A percentile compares a stretch with the other conserved stretches of the same genome.
phyloP scores from a whole-genome alignment of 768 basidiomycete species.

The Cystobasidium ongulense region DNA sequence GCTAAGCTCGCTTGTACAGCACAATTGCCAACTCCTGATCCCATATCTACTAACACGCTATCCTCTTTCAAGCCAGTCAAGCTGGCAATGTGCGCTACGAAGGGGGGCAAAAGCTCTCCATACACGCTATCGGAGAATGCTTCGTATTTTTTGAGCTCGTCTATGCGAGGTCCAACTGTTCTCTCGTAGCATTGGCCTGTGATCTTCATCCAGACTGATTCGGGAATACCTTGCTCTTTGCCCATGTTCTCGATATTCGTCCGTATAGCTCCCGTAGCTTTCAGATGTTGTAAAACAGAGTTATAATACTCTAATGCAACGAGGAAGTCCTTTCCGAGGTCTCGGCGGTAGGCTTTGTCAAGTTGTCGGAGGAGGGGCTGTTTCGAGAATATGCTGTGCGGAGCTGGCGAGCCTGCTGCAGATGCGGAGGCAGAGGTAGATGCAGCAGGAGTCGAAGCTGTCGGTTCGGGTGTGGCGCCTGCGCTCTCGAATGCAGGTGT shows the following conservation, averaged over 20 bases:
- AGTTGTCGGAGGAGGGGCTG: conserved; percentile 35
- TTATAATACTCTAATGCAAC: conserved; percentile 35
- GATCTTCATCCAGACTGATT: conserved; percentile 62
- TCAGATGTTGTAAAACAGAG: conserved; percentile 28
- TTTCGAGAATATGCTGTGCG: neutral
- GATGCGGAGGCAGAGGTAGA: conserved; percentile 2
- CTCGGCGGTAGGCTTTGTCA: conserved; percentile 34
- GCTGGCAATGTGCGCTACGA: conserved; percentile 47
- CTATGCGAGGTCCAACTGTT: conserved; percentile 81
- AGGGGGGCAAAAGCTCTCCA: conserved; percentile 75
- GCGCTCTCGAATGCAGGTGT: neutral
- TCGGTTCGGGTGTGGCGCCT: neutral
- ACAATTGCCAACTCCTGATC: conserved; percentile 78
- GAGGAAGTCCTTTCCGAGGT: conserved; percentile 38
- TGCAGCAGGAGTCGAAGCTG: neutral
- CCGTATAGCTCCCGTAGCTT: conserved; percentile 26
- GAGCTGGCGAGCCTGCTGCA: neutral
- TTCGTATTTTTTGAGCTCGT: conserved; percentile 67
- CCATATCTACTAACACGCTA: conserved; percentile 72
- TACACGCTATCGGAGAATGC: conserved; percentile 73
- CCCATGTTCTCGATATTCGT: conserved; percentile 37
- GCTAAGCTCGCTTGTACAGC: conserved; percentile 72
- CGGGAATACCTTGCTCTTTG: conserved; percentile 52
- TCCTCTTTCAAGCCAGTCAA: conserved; percentile 55
- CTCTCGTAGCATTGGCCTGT: conserved; percentile 90